phyloP scores from a whole-genome alignment of 352 stramenopile species.

The Phytophthora lateralis region DNA sequence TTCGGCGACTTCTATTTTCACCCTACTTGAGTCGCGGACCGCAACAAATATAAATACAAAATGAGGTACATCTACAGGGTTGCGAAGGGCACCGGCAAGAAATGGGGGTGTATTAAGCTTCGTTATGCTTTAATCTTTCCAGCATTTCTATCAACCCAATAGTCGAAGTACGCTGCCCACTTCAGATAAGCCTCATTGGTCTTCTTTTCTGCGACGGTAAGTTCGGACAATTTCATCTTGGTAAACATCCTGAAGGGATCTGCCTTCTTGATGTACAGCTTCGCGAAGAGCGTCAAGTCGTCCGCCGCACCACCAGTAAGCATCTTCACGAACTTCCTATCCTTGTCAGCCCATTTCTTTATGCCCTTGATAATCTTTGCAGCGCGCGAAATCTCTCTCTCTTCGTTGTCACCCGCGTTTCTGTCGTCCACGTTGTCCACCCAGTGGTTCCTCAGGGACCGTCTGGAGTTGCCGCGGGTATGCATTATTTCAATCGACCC shows the following conservation, averaged over 20 bases:
- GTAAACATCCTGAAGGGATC: background rate
- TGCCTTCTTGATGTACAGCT: conserved; percentile 12
- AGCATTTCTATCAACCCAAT: conserved; percentile 9
- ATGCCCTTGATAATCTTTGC: background rate
- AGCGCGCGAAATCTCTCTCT: background rate
- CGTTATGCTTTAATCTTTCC: conserved; percentile 1
- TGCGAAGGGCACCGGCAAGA: too few species aligned
- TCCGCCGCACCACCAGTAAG: background rate
- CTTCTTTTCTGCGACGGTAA: background rate
- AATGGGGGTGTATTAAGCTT: background rate
- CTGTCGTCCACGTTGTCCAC: background rate
- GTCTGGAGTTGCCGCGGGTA: background rate
- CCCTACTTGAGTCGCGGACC: too few species aligned
- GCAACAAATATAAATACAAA: too few species aligned
- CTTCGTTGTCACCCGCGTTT: background rate
- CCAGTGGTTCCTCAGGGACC: background rate
- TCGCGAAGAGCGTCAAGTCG: background rate
- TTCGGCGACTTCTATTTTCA: too few species aligned
- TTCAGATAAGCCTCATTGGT: background rate
- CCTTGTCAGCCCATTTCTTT: background rate
- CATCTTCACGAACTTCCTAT: background rate
- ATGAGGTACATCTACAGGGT: too few species aligned
- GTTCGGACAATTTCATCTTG: background rate
- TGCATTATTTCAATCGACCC: background rate
- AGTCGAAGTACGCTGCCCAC: conserved; percentile 5